Evolutionary conservation across 2,329 filamentous ascomycete species (phyloP).

Genomic region (Thielaviopsis musarum): DNA sequence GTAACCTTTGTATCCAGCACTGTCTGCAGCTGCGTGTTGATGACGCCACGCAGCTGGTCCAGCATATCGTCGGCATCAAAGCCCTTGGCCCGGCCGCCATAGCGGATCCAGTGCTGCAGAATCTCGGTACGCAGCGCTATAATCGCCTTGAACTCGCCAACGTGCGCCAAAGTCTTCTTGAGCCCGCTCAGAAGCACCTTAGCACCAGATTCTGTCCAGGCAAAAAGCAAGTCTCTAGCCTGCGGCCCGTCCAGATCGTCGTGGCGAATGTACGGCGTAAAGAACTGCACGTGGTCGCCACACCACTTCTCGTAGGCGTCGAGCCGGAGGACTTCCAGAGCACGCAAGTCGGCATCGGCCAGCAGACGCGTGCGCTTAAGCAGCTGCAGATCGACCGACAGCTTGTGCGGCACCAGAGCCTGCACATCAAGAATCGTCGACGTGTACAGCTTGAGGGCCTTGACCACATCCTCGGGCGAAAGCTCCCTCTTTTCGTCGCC

Average conservation of each 20-base stretch:
- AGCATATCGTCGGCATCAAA: constrained; percentile 54
- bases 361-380: constrained; percentile 58
- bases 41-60: constrained; percentile 46
- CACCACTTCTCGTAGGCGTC: constrained; percentile 70
- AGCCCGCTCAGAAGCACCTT: constrained; percentile 45
- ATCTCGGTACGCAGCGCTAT: constrained; percentile 53
- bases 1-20: constrained; percentile 47
- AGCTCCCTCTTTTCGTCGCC: constrained; percentile 23
- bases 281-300: constrained; percentile 64
- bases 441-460: constrained; percentile 55
- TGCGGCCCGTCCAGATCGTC: constrained; percentile 51
- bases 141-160: constrained; percentile 50
- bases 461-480: constrained; percentile 35
- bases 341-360: constrained; percentile 48
- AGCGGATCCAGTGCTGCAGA: constrained; percentile 58
- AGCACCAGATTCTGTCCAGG: constrained; percentile 47
- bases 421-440: constrained; percentile 65
- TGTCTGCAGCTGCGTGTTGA: constrained; percentile 50
- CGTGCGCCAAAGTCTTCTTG: constrained; percentile 37
- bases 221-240: constrained; percentile 41
- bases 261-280: constrained; percentile 74
- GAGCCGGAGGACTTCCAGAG: constrained; percentile 53
- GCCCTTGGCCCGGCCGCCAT: constrained; percentile 45
- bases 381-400: constrained; percentile 50
- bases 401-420: constrained; percentile 51